Conservation (phyloP, 352 stramenopile species). For the Globisporangium echinulatum region DNA sequence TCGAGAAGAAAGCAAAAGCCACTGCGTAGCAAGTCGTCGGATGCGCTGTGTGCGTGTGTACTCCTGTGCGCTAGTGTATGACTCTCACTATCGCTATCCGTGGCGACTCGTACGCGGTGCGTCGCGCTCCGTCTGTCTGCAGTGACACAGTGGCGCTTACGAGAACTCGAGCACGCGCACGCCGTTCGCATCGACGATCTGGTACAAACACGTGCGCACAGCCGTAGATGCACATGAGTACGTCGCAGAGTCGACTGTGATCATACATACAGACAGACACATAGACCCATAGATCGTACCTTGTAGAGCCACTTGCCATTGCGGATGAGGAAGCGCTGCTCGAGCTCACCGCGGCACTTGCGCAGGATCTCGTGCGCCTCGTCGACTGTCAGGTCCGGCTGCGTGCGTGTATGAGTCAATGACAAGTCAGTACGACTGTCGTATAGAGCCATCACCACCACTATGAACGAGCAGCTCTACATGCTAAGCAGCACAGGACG, state of each 20-base stretch:
- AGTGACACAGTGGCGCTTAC: slow-evolving; percentile 2
- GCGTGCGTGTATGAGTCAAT: background rate
- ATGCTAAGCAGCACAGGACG: background rate
- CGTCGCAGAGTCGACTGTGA: background rate
- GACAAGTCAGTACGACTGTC: slow-evolving; percentile 1
- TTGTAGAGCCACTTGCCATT: slow-evolving; percentile 86
- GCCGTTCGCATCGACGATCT: slow-evolving; percentile 18
- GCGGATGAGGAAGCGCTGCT: slow-evolving; percentile 82
- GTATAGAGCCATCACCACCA: background rate
- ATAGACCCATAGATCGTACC: slow-evolving; percentile 10
- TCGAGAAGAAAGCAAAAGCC: slow-evolving; percentile 37
- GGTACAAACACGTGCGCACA: background rate
- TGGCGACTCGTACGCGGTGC: no score
- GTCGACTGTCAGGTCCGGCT: slow-evolving; percentile 76
- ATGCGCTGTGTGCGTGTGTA: no score
- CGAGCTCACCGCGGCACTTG: slow-evolving; percentile 74
- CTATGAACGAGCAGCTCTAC: background rate
- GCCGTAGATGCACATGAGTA: background rate
- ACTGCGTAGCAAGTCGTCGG: background rate
- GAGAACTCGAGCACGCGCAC: slow-evolving; percentile 17
- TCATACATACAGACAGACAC: no score
- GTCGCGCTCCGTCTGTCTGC: no score
- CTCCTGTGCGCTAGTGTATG: slow-evolving; percentile 1
- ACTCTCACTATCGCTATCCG: background rate
- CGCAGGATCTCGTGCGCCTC: slow-evolving; percentile 67